These are phyloP conservation scores for Phaeosphaeria sp. DNA, from an alignment of 2,329 filamentous ascomycete species.

Conservation along the genomic window DNA sequence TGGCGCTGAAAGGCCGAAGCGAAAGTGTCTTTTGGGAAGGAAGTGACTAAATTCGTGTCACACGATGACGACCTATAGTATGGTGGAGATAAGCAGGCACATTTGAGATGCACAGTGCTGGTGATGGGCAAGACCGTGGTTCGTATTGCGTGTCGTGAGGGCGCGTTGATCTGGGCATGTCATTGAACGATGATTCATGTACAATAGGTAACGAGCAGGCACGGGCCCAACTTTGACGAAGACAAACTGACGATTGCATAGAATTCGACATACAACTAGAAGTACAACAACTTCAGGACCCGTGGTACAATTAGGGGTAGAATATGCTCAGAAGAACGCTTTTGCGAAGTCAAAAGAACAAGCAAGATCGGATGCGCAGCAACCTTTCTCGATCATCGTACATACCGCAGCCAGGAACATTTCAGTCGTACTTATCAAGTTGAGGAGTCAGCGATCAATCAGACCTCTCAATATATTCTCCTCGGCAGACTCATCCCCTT, in stretches of 20 bases:
- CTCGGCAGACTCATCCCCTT: slow-evolving; percentile 26
- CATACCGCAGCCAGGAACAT: neutral
- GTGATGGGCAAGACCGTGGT: too few relatives aligned
- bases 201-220: too few relatives aligned
- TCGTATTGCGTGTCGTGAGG: too few relatives aligned
- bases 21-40: slow-evolving; percentile 28
- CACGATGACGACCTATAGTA: slow-evolving; percentile 2
- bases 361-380: neutral
- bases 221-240: neutral
- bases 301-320: too few relatives aligned
- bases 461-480: slow-evolving; percentile 12
- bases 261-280: neutral
- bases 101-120: neutral
- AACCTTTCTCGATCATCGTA: neutral
- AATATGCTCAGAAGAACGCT: neutral
- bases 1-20: slow-evolving; percentile 16
- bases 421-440: neutral
- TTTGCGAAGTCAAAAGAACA: neutral
- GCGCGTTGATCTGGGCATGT: too few relatives aligned
- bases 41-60: slow-evolving; percentile 10
- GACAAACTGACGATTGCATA: neutral
- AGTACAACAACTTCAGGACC: too few relatives aligned
- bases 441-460: neutral
- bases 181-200: too few relatives aligned
- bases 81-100: neutral